These are phyloP conservation scores for Beauveria asiatica DNA, from an alignment of 2,329 filamentous ascomycete species.

Conservation along the genomic window DNA sequence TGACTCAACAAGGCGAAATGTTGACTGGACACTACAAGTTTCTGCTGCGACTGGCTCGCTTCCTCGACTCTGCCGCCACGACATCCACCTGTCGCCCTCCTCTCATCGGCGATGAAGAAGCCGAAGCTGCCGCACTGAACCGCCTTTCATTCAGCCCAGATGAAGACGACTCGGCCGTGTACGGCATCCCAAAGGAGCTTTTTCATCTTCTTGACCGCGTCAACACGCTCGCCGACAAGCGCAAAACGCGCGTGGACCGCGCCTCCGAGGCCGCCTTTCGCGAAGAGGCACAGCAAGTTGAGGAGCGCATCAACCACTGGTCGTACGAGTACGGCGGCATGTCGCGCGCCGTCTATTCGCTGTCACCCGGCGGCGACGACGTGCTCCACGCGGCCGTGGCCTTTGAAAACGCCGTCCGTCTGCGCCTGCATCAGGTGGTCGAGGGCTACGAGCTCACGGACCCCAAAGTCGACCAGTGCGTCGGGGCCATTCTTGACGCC, in stretches of 20 bases:
- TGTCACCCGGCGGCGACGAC: slow-evolving; percentile 19
- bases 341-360: slow-evolving; percentile 18
- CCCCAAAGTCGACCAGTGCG: slow-evolving; percentile 23
- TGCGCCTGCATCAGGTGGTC: slow-evolving; percentile 34
- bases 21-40: slow-evolving; percentile 32
- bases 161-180: slow-evolving; percentile 26
- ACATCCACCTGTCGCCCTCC: slow-evolving; percentile 26
- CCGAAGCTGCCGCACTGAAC: slow-evolving; percentile 20
- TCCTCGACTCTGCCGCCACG: slow-evolving; percentile 27
- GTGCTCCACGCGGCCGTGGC: slow-evolving; percentile 27
- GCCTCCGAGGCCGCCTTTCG: slow-evolving; percentile 23
- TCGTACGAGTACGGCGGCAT: slow-evolving; percentile 22
- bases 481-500: slow-evolving; percentile 27
- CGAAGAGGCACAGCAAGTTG: slow-evolving; percentile 21
- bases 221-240: slow-evolving; percentile 25
- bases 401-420: slow-evolving; percentile 32
- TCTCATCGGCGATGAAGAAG: slow-evolving; percentile 25
- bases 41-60: slow-evolving; percentile 23
- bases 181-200: slow-evolving; percentile 27
- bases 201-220: slow-evolving; percentile 26
- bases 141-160: slow-evolving; percentile 19
- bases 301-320: slow-evolving; percentile 30
- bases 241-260: slow-evolving; percentile 22
- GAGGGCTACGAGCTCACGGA: slow-evolving; percentile 31
- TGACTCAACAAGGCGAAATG: slow-evolving; percentile 22